Percentiles rank a stretch among this genome's conserved stretches.
Conservation (phyloP, 805 yeast genomes). For the Ogataea sp. region DNA sequence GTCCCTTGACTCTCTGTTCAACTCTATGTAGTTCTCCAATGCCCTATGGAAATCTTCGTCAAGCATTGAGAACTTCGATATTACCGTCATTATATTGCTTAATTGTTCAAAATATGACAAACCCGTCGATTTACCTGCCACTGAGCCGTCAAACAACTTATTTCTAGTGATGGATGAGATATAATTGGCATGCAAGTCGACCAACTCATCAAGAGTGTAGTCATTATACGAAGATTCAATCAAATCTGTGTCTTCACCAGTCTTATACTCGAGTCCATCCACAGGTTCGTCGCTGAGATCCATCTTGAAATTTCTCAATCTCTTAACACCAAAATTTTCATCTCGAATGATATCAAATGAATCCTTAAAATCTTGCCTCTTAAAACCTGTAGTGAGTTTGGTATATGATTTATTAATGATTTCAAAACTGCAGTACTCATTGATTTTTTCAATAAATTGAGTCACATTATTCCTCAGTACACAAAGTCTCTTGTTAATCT, state of each 20-base stretch:
- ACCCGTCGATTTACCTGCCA: constrained; percentile 29
- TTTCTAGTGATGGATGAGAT: constrained; percentile 28
- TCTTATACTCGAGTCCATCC: not conserved
- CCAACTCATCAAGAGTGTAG: constrained; percentile 43
- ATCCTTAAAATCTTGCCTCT: not conserved
- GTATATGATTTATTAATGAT: constrained; percentile 33
- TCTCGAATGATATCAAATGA: not conserved
- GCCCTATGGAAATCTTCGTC: constrained; percentile 30
- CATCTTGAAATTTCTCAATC: constrained; percentile 7
- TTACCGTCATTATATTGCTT: constrained; percentile 25
- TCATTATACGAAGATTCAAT: constrained; percentile 14
- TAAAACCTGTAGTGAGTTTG: constrained; percentile 18
- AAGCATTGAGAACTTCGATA: constrained; percentile 30
- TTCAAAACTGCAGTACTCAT: constrained; percentile 35
- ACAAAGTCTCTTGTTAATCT: constrained; percentile 23
- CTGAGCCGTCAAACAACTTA: constrained; percentile 23
- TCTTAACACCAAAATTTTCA: constrained; percentile 10
- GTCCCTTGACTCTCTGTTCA: constrained; percentile 14
- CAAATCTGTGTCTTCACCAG: not conserved
- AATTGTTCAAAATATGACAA: constrained; percentile 34
- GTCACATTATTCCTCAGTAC: constrained; percentile 30
- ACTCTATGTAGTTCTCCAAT: constrained; percentile 25
- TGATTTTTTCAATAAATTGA: constrained; percentile 32
- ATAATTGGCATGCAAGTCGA: constrained; percentile 24
- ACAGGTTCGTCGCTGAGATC: constrained; percentile 6